Evolutionary conservation across 192 early-diverging fungal species (phyloP).

Genomic region (Diversispora eburnea): DNA sequence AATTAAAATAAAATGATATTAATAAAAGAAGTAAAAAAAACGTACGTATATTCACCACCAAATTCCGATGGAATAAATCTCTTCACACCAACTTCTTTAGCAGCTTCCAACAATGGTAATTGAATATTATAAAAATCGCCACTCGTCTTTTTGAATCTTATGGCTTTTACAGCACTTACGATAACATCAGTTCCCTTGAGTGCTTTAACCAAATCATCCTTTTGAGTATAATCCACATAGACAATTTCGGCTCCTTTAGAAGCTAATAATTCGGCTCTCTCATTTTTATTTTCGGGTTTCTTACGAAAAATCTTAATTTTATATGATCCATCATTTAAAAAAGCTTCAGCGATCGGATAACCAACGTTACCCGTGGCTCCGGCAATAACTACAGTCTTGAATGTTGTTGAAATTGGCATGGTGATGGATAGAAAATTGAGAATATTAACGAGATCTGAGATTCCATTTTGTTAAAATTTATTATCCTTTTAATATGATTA

Average conservation of each 20-base stretch:
- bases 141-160: neutral
- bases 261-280: conserved; percentile 16
- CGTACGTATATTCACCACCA: neutral
- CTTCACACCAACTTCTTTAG: conserved; percentile 23
- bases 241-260: conserved; percentile 20
- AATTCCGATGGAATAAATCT: conserved; percentile 27
- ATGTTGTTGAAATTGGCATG: no score
- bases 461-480: no score
- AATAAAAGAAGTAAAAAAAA: no score
- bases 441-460: no score
- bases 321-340: conserved; percentile 24
- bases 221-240: conserved; percentile 23
- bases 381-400: neutral
- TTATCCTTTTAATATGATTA: no score
- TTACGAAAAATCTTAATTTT: no score
- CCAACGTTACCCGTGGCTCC: conserved; percentile 16
- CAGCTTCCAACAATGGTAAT: conserved; percentile 8
- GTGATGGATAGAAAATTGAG: no score
- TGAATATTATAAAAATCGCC: neutral
- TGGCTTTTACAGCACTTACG: neutral
- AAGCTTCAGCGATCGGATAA: conserved; percentile 8
- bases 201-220: conserved; percentile 26
- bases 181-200: conserved; percentile 22
- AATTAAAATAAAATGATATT: no score
- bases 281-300: no score